Conservation (phyloP, 1,284 basidiomycete genomes). For the Leucoagaricus sp. region DNA sequence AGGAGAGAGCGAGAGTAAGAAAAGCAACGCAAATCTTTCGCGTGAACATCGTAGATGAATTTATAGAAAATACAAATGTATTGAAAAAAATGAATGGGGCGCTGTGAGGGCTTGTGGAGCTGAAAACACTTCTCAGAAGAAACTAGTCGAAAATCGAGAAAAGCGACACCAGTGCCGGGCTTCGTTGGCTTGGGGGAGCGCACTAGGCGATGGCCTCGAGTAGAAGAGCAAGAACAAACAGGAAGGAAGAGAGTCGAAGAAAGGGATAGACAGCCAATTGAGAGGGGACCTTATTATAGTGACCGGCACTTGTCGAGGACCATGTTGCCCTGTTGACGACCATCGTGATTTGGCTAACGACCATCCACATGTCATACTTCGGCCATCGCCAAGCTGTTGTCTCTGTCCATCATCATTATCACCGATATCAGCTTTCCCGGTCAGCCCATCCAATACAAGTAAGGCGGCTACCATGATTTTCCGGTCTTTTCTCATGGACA, state of each 20-base stretch:
- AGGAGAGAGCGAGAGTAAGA: conserved; percentile 30
- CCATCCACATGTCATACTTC: conserved; percentile 11
- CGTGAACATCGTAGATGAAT: conserved; percentile 30
- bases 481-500: too few species aligned
- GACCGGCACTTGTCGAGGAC: neutral
- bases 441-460: too few species aligned
- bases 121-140: conserved; percentile 25
- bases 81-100: conserved; percentile 21
- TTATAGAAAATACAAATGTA: conserved; percentile 21
- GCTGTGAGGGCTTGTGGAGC: conserved; percentile 27
- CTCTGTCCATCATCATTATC: neutral
- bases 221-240: conserved; percentile 23
- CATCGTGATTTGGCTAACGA: conserved; percentile 4
- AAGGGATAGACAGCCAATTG: neutral
- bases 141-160: conserved; percentile 18
- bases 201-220: conserved; percentile 36
- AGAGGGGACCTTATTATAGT: conserved; percentile 4
- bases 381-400: conserved; percentile 4
- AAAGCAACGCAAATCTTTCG: conserved; percentile 31
- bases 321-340: neutral
- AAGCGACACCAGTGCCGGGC: conserved; percentile 42
- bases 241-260: conserved; percentile 16
- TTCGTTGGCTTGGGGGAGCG: conserved; percentile 31
- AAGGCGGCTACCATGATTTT: too few species aligned
- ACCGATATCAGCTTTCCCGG: too few species aligned